These are phyloP conservation scores for Amorphotheca resinae DNA, from an alignment of 495 filamentous ascomycete species.

Conservation along the genomic window DNA sequence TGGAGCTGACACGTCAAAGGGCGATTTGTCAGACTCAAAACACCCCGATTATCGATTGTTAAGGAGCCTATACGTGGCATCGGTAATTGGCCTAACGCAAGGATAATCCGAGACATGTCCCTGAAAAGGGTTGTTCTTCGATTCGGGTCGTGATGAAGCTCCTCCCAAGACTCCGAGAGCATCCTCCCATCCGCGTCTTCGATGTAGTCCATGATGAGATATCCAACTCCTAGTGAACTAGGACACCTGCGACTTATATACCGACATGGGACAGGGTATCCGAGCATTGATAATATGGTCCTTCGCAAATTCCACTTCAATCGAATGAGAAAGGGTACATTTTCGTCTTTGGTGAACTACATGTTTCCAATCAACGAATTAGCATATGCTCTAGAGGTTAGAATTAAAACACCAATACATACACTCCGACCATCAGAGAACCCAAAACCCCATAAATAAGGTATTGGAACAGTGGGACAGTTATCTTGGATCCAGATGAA, in stretches of 20 bases:
- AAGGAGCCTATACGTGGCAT: constrained; percentile 22
- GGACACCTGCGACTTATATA: background rate
- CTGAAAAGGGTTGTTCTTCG: constrained; percentile 19
- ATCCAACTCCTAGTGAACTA: constrained; percentile 4
- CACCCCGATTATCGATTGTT: constrained; percentile 15
- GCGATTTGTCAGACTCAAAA: constrained; percentile 19
- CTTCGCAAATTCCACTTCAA: background rate
- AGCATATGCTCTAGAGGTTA: background rate
- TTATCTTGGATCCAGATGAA: constrained; percentile 23
- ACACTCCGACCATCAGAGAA: constrained; percentile 20
- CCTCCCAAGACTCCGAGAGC: constrained; percentile 25
- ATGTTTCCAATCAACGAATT: background rate
- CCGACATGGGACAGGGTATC: background rate
- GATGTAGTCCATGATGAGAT: constrained; percentile 27
- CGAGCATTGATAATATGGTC: background rate
- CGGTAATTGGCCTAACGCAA: constrained; percentile 15
- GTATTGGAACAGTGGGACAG: constrained; percentile 22
- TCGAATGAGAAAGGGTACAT: background rate
- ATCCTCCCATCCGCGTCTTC: constrained; percentile 17
- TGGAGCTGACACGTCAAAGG: constrained; percentile 20
- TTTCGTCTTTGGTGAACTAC: background rate
- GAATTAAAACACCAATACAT: background rate
- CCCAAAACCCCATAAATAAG: constrained; percentile 24
- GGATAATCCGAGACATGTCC: constrained; percentile 7
- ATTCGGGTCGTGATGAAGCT: constrained; percentile 10